Evolutionary conservation across 2,329 filamentous ascomycete species (phyloP), one percentile per base, ranked within the genome.

Genomic region (Colletotrichum sp.): DNA sequence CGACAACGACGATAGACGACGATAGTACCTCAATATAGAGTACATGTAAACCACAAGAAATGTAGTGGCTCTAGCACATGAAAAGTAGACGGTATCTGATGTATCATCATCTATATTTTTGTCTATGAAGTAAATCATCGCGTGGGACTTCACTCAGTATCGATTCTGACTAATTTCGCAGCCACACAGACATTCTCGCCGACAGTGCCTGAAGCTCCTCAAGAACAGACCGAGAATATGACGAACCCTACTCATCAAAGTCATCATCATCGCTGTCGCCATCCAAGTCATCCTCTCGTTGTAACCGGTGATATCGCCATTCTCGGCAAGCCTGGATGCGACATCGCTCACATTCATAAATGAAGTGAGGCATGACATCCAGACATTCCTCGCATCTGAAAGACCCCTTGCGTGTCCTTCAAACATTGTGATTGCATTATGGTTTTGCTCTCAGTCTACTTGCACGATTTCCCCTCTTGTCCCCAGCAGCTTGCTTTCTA

Each of bases 301-400:
- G 47, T n/a, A 67, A n/a, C 2, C 86, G 83, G 72, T 90, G 87
- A 58, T 75, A 83, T 38, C 83, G 78, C 69, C 88, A 90, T 7
- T 83, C 78, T 21, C 83, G 80, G 68, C 88, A 90, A 27, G 83
- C 86, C 76, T 82, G 79, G 6, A 88, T 78, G 8, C 79, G 78
- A 71, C 89, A 91, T 64, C 84, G 81, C 0, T 51, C 64, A 72
- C 89, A 89, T 70, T 88, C 84, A 33, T 83, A 86, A 15, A 90
- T 88, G 73, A 81, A 90, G 0, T 75, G 0, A 0, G 78, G 82
- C 57, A 89, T 78, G 3, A 31, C 13, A 21, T 86, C 58, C 8
- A 76, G 75, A 73, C 88, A 90, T 71, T 86, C 82, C 57, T 87
- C 84, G 63, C 88, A 90, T 0, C 24, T 66, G 34, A 82, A 79